Percentiles rank a stretch among this genome's conserved stretches.
These are phyloP conservation scores for Cystobasidium pallidum DNA, from an alignment of 1,284 basidiomycete species.

Conservation along the genomic window DNA sequence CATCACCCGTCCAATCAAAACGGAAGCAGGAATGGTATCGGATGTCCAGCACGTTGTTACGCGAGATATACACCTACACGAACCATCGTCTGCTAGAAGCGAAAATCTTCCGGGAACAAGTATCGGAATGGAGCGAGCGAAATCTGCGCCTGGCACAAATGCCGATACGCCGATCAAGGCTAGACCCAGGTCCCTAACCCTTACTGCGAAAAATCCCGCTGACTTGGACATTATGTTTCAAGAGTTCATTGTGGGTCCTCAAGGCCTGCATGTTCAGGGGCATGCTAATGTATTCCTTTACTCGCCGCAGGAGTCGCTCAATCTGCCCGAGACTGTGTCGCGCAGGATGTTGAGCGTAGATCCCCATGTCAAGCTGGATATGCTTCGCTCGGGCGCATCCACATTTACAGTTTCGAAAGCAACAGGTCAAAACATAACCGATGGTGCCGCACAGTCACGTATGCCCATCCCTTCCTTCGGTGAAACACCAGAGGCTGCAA, in stretches of 20 bases:
- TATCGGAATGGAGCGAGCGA: constrained; percentile 8
- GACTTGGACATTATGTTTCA: constrained; percentile 24
- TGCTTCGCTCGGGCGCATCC: constrained; percentile 34
- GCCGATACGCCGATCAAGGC: not conserved
- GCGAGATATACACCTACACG: not conserved
- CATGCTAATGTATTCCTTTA: not conserved
- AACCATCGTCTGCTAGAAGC: not conserved
- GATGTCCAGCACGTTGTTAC: not conserved
- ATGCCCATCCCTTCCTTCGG: constrained; percentile 32
- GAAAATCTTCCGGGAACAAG: not conserved
- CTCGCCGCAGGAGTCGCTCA: constrained; percentile 23
- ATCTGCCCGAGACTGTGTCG: constrained; percentile 29
- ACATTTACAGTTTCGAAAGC: constrained; percentile 12
- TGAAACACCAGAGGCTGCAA: constrained; percentile 9
- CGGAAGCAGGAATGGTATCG: not conserved
- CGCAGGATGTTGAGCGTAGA: constrained; percentile 42
- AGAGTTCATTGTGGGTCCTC: constrained; percentile 35
- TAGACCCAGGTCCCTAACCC: constrained; percentile 40
- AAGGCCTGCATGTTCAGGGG: not conserved
- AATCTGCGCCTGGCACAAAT: not conserved
- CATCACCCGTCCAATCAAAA: not conserved
- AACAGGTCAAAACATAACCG: constrained; percentile 4
- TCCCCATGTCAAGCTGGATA: constrained; percentile 36
- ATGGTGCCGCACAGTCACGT: constrained; percentile 3
- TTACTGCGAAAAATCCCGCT: constrained; percentile 3